Evolutionary conservation across 768 basidiomycete species (phyloP), one percentile per base, ranked within the genome.

Genomic region (Hortiboletus campestris): DNA sequence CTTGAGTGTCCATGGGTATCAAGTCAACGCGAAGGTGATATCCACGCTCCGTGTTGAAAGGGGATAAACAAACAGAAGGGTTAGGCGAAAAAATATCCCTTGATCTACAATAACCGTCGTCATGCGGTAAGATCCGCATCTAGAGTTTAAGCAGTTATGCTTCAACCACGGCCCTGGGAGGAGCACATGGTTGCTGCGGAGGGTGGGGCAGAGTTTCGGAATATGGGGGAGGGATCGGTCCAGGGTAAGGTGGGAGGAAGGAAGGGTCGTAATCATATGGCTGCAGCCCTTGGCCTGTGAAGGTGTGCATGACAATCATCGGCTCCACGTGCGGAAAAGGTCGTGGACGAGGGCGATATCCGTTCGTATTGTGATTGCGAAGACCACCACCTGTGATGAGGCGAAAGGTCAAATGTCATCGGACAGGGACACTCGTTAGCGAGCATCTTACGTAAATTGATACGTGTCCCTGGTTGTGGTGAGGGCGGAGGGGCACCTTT

Each of bases 201-300:
- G 56, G 38, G 10, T 35, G 16, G 14, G 16, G 44, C 8, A 19
- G 35, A 22, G 19, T 4, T 25, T 36, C 32, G 6, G 39, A 4
- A 31, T 64, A 64, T 6, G 62, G 17, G 2, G 65, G 65, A 42
- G 53, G 64, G 11, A 35, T 42, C 1, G 46, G 56, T 17, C 49
- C 63, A 3, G 13, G 56, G 20, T 64, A 61, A 0, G 62, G 53
- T 2, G 65, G 59, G 11, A 39, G 62, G 25, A 39, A 20, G 25
- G 6, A 17, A 13, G 4, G 0, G 4, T 28, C 5, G 40, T 39
- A 8, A 35, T 60, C 59, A 12, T 25, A 25, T 25, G 8, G n/a
- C 12, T 7, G 41, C 1, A 42, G 2, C 29, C 35, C 28, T 13
- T 22, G 11, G 17, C 19, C 35, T 0, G n/a, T 11, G 19, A 19